Conservation (phyloP, 1,139 yeast genomes). For the Keqinozyma sinolaborantium region DNA sequence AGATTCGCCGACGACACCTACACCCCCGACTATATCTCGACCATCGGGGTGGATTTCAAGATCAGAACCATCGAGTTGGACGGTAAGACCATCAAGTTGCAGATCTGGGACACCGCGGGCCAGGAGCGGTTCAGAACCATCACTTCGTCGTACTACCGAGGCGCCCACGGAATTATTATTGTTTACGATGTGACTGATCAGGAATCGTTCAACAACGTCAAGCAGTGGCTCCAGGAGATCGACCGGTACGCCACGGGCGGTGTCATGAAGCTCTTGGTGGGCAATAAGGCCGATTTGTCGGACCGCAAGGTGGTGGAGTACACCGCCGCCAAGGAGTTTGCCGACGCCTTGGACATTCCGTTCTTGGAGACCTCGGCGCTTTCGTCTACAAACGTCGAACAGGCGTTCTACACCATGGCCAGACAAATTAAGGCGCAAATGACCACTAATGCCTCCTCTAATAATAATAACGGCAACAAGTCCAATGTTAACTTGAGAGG, state of each 20-base stretch:
- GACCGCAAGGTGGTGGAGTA: conserved; percentile 96
- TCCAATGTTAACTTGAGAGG: conserved; percentile 86
- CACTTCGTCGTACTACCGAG: conserved; percentile 96
- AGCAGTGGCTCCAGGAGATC: conserved; percentile 98
- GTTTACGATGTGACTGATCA: conserved; percentile 98
- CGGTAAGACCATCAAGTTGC: conserved; percentile 95
- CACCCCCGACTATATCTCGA: conserved; percentile 94
- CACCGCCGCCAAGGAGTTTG: conserved; percentile 96
- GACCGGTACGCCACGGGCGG: conserved; percentile 98
- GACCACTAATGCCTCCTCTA: conserved; percentile 61
- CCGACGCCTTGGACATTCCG: conserved; percentile 93
- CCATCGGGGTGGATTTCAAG: conserved; percentile 97
- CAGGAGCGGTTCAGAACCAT: conserved; percentile 98
- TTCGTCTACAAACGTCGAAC: conserved; percentile 94
- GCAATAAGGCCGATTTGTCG: conserved; percentile 92
- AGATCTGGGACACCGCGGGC: conserved; percentile 99
- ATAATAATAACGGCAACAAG: conserved; percentile 39
- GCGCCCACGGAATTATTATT: conserved; percentile 97
- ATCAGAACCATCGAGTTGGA: conserved; percentile 95
- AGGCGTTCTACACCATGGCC: conserved; percentile 98
- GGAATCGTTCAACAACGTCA: conserved; percentile 94
- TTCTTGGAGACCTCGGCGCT: conserved; percentile 96
- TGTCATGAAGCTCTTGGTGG: conserved; percentile 92
- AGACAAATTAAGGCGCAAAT: conserved; percentile 96
- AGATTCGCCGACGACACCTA: conserved; percentile 98